Percentiles rank a stretch among this genome's conserved stretches.
Conservation (phyloP, 2,329 filamentous ascomycete species). For the Monosporascus sp. region DNA sequence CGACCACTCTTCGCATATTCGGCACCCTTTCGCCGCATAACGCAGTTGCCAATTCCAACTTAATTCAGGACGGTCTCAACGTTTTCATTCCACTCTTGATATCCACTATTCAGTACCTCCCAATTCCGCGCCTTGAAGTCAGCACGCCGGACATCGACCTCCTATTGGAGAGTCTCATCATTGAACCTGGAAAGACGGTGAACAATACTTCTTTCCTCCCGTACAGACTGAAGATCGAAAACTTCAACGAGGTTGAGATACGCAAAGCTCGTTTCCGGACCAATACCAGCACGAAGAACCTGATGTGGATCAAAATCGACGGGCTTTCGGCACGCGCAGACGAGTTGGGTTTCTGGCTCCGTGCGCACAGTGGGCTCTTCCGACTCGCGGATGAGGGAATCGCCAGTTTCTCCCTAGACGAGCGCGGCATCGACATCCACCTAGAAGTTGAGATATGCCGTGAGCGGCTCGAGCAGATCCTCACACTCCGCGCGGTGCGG, state of each 20-base stretch:
- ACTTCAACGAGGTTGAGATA: conserved; percentile 81
- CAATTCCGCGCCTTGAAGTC: conserved; percentile 85
- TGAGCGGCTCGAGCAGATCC: conserved; percentile 72
- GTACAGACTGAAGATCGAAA: conserved; percentile 73
- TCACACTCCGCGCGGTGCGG: conserved; percentile 68
- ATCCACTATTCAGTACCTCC: conserved; percentile 75
- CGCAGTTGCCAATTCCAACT: conserved; percentile 59
- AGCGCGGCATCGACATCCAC: conserved; percentile 80
- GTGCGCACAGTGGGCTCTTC: conserved; percentile 69
- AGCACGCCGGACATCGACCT: conserved; percentile 79
- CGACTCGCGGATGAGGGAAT: conserved; percentile 78
- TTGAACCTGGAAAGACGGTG: conserved; percentile 80
- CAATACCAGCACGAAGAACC: conserved; percentile 59
- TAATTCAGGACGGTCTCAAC: conserved; percentile 71
- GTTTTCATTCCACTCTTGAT: conserved; percentile 77
- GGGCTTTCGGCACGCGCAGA: conserved; percentile 80
- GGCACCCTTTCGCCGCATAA: conserved; percentile 63
- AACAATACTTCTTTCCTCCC: conserved; percentile 87
- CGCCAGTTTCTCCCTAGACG: conserved; percentile 78
- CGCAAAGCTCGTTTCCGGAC: conserved; percentile 71
- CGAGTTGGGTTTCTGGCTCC: conserved; percentile 86
- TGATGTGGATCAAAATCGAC: conserved; percentile 72
- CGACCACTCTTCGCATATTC: conserved; percentile 62
- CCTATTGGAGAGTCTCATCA: conserved; percentile 81
- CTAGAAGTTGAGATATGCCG: conserved; percentile 79